Evolutionary conservation across 2,329 filamentous ascomycete genomes (phyloP), one percentile per base, ranked within the genome.

Genomic region (Talaromyces sp.): DNA sequence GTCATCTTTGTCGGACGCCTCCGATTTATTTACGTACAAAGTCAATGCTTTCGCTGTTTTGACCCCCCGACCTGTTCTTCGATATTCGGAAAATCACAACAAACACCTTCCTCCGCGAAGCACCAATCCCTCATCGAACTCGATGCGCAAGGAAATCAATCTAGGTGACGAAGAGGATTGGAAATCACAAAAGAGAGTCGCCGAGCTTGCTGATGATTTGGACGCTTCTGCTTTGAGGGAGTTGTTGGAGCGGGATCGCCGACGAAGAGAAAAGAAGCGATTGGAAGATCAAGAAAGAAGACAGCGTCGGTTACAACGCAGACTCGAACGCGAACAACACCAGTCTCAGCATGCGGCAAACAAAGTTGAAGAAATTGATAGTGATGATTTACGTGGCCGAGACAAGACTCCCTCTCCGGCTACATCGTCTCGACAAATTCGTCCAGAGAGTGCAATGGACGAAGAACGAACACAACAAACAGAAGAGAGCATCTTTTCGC

Each of bases 161-260:
- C 83, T 69, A 77, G 84, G 68, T n/a, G 83, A 86, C 0, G 87
- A 91, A 67, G 88, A 89, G n/a, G 75, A 78, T 27, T 68, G 78
- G 79, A 87, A 72, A 78, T 91, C 74, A 79, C 91, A 79, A 80
- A 91, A 77, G 79, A 82, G 83, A 38, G 85, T 90, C 54, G 86
- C 89, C 66, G 85, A 86, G 53, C 76, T 98, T 53, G 95, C 93
- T 25, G 91, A 98, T 74, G 90, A 91, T 66, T 83, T 99, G 63
- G 92, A 92, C 77, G 91, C 95, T 3, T 87, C 90, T 61, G 93
- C 92, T 70, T 77, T 99, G 45, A 86, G 94, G 66, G 91, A 96
- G 74, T 83, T 98, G 34, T 90, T 99, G 86, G 95, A 99, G 72
- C 84, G 95, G 67, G 95, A 99, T 73, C 85, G 89, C 69, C 87